A percentile compares a stretch with the other conserved stretches of the same genome.
Conservation (phyloP, 371 early-diverging fungal species). For the Mucor piriformis region DNA sequence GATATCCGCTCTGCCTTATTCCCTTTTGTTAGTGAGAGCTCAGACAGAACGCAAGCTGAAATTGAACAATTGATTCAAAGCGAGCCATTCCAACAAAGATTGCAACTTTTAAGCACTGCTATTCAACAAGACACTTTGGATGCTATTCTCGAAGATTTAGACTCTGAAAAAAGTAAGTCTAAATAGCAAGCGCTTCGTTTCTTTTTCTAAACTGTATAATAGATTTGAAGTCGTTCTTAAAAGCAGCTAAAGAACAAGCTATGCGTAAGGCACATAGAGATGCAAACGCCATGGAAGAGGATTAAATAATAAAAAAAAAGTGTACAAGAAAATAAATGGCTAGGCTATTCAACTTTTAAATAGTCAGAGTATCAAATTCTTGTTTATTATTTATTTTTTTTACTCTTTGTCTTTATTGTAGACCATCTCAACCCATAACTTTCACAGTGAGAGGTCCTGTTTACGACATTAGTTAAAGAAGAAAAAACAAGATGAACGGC, state of each 20-base stretch:
- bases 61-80: constrained; percentile 64
- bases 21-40: constrained; percentile 63
- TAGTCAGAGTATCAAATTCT: constrained; percentile 24
- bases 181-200: not conserved
- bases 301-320: constrained; percentile 17
- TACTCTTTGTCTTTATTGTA: constrained; percentile 28
- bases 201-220: not conserved
- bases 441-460: constrained; percentile 25
- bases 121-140: constrained; percentile 73
- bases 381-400: constrained; percentile 8
- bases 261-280: constrained; percentile 42
- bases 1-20: constrained; percentile 62
- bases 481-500: constrained; percentile 1
- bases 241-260: constrained; percentile 67
- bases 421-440: constrained; percentile 18
- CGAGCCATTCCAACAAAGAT: constrained; percentile 73
- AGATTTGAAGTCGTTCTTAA: constrained; percentile 73
- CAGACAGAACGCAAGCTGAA: constrained; percentile 51
- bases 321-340: constrained; percentile 26
- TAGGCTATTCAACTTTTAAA: constrained; percentile 2
- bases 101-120: constrained; percentile 64
- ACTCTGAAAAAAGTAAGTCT: constrained; percentile 23
- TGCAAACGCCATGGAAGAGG: constrained; percentile 45
- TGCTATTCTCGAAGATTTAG: constrained; percentile 60
- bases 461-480: constrained; percentile 4